Evolutionary conservation across 2,329 filamentous ascomycete genomes (phyloP).

Genomic region (Arthrocladium fulminans): DNA sequence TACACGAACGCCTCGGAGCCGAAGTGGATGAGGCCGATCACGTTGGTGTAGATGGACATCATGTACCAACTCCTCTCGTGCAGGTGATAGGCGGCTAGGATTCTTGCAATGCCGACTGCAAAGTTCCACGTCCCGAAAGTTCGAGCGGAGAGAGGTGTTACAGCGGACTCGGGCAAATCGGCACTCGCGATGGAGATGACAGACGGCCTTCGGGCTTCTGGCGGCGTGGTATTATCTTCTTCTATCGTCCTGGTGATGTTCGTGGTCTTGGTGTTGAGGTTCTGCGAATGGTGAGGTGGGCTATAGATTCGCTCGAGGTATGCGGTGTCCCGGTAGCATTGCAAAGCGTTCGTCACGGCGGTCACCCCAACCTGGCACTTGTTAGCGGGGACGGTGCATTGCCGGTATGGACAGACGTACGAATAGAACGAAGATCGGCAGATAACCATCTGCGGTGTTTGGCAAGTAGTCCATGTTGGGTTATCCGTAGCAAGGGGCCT

Average conservation of each 20-base stretch:
- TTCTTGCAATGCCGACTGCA: slow-evolving; percentile 63
- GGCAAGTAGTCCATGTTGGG: background rate
- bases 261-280: slow-evolving; percentile 45
- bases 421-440: slow-evolving; percentile 20
- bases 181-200: slow-evolving; percentile 4
- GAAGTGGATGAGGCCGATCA: slow-evolving; percentile 69
- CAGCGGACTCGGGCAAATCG: slow-evolving; percentile 24
- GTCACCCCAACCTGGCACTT: slow-evolving; percentile 63
- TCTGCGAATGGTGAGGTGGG: slow-evolving; percentile 32
- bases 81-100: slow-evolving; percentile 79
- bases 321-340: slow-evolving; percentile 69
- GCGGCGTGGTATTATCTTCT: slow-evolving; percentile 39
- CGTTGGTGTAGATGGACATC: slow-evolving; percentile 72
- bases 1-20: slow-evolving; percentile 71
- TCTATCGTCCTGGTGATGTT: slow-evolving; percentile 27
- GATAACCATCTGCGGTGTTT: slow-evolving; percentile 15
- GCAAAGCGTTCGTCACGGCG: slow-evolving; percentile 74
- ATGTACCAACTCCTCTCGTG: slow-evolving; percentile 65
- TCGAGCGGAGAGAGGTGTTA: slow-evolving; percentile 66
- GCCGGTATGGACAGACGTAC: slow-evolving; percentile 10
- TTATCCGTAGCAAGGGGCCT: too few species aligned
- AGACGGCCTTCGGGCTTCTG: slow-evolving; percentile 44
- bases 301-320: slow-evolving; percentile 78
- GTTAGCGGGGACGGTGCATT: background rate
- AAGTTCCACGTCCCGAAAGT: slow-evolving; percentile 86